Base-by-base conservation (phyloP, 2,329 filamentous ascomycete genomes). In the Colletotrichum plurivorum region DNA sequence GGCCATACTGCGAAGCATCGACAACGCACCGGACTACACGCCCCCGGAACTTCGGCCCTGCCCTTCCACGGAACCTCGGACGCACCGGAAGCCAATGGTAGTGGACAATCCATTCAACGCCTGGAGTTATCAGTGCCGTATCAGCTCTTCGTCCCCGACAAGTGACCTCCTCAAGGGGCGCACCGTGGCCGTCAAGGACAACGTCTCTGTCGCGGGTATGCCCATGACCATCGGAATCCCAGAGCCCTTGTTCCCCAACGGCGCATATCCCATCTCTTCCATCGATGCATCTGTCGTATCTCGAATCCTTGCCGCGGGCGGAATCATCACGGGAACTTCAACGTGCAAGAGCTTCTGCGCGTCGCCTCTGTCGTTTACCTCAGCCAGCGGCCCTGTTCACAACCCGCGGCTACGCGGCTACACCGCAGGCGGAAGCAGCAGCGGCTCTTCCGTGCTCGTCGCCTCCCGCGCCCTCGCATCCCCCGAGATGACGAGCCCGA, bases 81-180 rank as follows among this genome's bases (percentile, higher is more conserved):
- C 53, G 18, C 70, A 67, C 56, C 62, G 41, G 31, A 45, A 59
- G n/a, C 69, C 66, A 36, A 25, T 49, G 51, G 63, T 69, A n/a
- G 63, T 71, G 18, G 75, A 79, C 5, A 83, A 84, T 67, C 79
- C 78, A 13, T 66, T 83, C 22, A 84, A 83, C 73, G 82, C 78
- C n/a, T 84, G 82, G 82, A 79, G 80, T 48, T 78, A 83, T 61
- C 76, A 75, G 46, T 77, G 53, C 53, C 18, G 22, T 9, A 41
- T 56, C 16, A 31, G 27, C 27, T 31, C 27, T 31, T 31, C 27
- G 27, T 8, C 27, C 7, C 7, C 27, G 27, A 31, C 27, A 8
- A 31, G 27, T 31, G 41, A 54, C 2, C 53, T 73, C 9, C 73
- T 77, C 4, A 20, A 31, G 9, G 72, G 72, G 4, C 57, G 63